Evolutionary conservation across 495 filamentous ascomycete species (phyloP).

Genomic region (Lophiostoma macrostomum): DNA sequence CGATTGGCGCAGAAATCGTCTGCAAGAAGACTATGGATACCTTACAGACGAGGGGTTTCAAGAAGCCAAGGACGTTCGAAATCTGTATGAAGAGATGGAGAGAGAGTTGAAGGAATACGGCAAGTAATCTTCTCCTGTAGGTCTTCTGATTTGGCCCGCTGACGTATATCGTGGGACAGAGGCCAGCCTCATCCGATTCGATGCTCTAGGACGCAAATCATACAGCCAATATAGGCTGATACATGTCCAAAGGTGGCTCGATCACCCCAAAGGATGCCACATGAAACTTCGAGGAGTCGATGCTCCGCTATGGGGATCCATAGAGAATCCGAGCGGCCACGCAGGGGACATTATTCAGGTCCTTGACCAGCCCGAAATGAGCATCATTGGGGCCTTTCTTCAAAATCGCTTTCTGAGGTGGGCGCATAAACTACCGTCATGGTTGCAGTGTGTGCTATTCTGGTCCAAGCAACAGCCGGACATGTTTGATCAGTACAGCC

Average conservation of each 20-base stretch:
- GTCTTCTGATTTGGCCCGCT: no score
- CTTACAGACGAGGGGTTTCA: no score
- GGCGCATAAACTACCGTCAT: not conserved
- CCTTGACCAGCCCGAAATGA: not conserved
- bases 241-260: not conserved
- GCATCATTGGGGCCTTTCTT: not conserved
- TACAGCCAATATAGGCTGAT: not conserved
- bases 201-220: not conserved
- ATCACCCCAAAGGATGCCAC: not conserved
- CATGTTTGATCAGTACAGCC: not conserved
- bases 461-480: not conserved
- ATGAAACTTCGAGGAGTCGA: not conserved
- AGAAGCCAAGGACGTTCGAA: no score
- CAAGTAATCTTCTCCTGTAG: no score
- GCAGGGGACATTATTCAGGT: not conserved
- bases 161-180: not conserved
- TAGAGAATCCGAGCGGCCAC: not conserved
- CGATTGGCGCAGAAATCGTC: no score
- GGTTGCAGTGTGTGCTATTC: not conserved
- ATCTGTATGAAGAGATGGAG: no score
- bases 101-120: no score
- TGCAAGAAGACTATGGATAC: no score
- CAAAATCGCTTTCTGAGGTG: not conserved
- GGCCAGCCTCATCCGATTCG: not conserved
- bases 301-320: not conserved